Evolutionary conservation across 371 early-diverging fungal genomes (phyloP), one percentile per base, ranked within the genome.

Genomic region (Lichtheimia hyalospora): DNA sequence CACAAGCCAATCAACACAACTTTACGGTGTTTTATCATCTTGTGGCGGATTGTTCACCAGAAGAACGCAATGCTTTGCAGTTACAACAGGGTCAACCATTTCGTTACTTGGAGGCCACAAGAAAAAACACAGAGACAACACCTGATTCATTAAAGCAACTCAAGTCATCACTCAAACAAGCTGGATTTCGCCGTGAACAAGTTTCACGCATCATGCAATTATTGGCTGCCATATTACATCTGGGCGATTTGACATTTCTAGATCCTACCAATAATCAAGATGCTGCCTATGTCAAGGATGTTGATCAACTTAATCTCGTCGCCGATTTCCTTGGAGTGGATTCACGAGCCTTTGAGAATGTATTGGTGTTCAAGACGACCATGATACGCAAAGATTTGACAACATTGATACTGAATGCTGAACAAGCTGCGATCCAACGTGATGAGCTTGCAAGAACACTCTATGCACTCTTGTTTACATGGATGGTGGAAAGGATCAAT

Each of bases 11-110:
- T 41, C 86, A 94, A 60, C 82, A 90, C 64, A 96, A 92, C 76
- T 97, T 96, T 75, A 90, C 96, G 69, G 87, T 96, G 40, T 94
- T 98, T 71, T 93, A 96, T 73, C 87, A 92, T 54, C 81, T 97
- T 43, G 74, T 91, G 18, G 84, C 79, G 39, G 79, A 74, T 43
- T 64, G 57, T 24, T 57, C 71, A 18, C 54, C 75, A 50, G 74
- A 79, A 21, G 75, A 79, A 66, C 67, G 65, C 21, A 44, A 59
- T 24, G 55, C 57, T 5, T 50, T 75, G 6, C 72, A 71, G 39
- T 52, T 75, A 10, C 42, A 27, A 13, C 14, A 59, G 43, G 68
- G 13, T 10, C 20, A 39, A 39, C 42, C 25, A 7, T 69, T 63
- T 25, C 28, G 50, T 24, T 74, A 69, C 49, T 54, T 70, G 62